Evolutionary conservation across 192 early-diverging fungal species (phyloP), one percentile per base, ranked within the genome.

Genomic region (Coemansia sp.): DNA sequence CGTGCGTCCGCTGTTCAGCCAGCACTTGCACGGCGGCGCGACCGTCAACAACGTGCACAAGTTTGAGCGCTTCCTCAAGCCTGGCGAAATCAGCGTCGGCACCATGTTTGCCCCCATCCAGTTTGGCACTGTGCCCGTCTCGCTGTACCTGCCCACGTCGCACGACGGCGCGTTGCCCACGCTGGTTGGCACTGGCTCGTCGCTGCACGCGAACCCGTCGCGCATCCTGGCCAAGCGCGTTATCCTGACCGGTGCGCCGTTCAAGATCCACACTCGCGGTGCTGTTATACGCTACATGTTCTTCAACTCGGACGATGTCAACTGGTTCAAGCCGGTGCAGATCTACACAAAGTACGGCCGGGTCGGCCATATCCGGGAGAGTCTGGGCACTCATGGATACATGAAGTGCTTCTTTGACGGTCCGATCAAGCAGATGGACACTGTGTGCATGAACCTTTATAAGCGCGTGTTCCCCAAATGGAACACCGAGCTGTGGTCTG

Each of bases 201-300:
- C 94, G 54, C 66, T 90, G 62, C 86, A 90, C 57, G 85, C 85
- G 25, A 86, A 93, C 70, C 89, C 90, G 52, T 75, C 87, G 59
- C 89, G 97, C 23, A 94, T 98, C 70, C 82, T 97, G 59, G 93
- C 95, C 69, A 98, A 97, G 79, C 90, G 95, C 41, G 89, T 97
- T 29, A 85, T 96, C 43, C 86, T 98, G 37, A 96, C 94, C 1
- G 97, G 95, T 43, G 90, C 96, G 66, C 94, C 95, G 25, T 97
- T 86, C 87, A 96, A 96, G 79, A 86, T 97, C 62, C 87, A 97
- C 85, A 94, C 92, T 76, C 89, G 91, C 25, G 86, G 89, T 32
- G 94, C 93, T 8, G 95, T 97, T 10, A 86, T 98, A 56, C 90
- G 96, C 51, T 95, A 87, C 80, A 98, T 98, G 96, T 97, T 98